Percentiles rank a stretch among this genome's conserved stretches.
Evolutionary conservation across 2,329 filamentous ascomycete species (phyloP).

Genomic region (Teratosphaeria epicoccoides): DNA sequence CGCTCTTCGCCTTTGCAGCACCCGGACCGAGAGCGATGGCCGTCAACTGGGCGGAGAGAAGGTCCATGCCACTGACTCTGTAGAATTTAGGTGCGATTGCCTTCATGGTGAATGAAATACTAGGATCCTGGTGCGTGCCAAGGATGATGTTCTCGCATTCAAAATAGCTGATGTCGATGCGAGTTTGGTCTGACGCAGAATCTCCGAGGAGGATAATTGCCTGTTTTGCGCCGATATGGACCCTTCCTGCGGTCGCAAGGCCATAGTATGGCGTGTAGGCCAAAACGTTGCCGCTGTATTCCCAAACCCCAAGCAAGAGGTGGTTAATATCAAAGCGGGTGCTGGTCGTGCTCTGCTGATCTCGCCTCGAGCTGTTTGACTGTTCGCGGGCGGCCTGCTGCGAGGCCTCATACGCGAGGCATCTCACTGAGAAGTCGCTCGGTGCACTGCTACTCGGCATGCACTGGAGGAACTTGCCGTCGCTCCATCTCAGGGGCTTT

Average conservation of each 20-base stretch:
- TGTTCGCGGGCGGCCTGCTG: constrained; percentile 3
- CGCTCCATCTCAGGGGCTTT: constrained; percentile 1
- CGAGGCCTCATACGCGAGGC: constrained; percentile 14
- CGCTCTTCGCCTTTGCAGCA: constrained; percentile 3
- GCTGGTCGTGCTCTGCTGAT: constrained; percentile 3
- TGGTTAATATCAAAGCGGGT: constrained; percentile 25
- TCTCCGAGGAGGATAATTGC: constrained; percentile 17
- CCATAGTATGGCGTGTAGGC: constrained; percentile 33
- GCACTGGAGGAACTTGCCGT: constrained; percentile 21
- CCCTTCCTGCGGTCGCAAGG: constrained; percentile 31
- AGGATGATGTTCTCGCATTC: constrained; percentile 31
- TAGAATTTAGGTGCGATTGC: constrained; percentile 32
- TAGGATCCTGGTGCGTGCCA: constrained; percentile 19
- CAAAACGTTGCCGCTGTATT: constrained; percentile 26
- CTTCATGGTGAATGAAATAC: constrained; percentile 29
- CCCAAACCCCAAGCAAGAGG: constrained; percentile 36
- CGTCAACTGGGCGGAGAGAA: constrained; percentile 5
- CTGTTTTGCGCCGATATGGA: constrained; percentile 24
- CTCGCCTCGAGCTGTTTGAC: neutral
- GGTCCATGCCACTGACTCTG: constrained; percentile 11
- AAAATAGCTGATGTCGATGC: constrained; percentile 35
- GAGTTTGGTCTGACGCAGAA: constrained; percentile 12
- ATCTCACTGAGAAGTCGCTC: constrained; percentile 15
- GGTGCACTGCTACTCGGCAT: constrained; percentile 12
- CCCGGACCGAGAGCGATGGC: neutral